phyloP scores from a whole-genome alignment of 2,329 filamentous ascomycete genomes.

The Talaromyces amestolkiae region DNA sequence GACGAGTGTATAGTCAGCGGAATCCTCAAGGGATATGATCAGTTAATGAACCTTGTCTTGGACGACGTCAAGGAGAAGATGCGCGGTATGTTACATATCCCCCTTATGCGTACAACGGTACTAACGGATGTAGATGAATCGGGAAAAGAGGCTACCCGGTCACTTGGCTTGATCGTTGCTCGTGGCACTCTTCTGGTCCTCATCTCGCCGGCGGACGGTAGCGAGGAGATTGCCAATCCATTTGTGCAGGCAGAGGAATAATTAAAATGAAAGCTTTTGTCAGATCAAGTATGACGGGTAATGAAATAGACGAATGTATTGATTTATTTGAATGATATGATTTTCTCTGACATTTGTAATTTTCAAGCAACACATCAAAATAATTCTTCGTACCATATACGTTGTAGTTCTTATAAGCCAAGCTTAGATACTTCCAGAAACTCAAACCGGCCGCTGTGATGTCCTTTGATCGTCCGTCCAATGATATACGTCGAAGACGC shows the following conservation, averaged over 20 bases:
- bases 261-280: not conserved
- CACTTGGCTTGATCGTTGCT: conserved; percentile 82
- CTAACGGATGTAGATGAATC: conserved; percentile 70
- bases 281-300: not conserved
- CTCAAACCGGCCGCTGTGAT: not conserved
- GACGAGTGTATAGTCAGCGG: conserved; percentile 65
- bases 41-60: conserved; percentile 95
- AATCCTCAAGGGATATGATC: conserved; percentile 90
- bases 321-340: conserved; percentile 9
- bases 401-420: conserved; percentile 11
- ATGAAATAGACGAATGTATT: conserved; percentile 7
- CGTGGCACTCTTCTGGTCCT: conserved; percentile 89
- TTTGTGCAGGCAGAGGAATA: conserved; percentile 73
- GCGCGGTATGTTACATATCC: conserved; percentile 60
- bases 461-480: not conserved
- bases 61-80: conserved; percentile 91
- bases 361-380: conserved; percentile 3
- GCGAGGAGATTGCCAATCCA: conserved; percentile 92
- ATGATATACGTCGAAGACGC: not conserved
- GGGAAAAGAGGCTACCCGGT: conserved; percentile 77
- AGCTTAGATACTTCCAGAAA: conserved; percentile 6
- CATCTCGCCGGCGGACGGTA: conserved; percentile 89
- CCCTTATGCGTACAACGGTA: conserved; percentile 17
- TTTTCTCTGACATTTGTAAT: conserved; percentile 10
- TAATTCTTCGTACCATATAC: conserved; percentile 10